These are phyloP conservation scores for Carex cristatella DNA, from an alignment of 176 grass and related monocot genomes.

Conservation along the genomic window DNA sequence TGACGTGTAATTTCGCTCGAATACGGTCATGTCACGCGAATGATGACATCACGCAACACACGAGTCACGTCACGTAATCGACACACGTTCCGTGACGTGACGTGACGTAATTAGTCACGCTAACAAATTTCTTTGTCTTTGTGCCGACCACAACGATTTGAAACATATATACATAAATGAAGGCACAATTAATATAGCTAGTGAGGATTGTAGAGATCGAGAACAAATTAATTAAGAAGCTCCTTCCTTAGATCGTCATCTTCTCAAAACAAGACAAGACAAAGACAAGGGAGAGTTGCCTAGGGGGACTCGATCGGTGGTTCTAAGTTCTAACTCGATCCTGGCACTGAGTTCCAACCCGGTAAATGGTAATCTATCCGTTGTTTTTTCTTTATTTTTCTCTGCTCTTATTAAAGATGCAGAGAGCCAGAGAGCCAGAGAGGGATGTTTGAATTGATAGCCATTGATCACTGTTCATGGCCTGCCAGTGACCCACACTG, in stretches of 20 bases:
- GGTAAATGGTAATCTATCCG: neutral
- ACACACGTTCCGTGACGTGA: too few species aligned
- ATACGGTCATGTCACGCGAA: too few species aligned
- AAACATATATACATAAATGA: neutral
- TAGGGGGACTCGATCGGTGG: neutral
- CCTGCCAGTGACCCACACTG: slow-evolving; percentile 21
- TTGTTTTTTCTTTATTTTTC: neutral
- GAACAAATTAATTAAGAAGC: neutral
- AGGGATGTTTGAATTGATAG: slow-evolving; percentile 31
- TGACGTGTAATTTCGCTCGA: too few species aligned
- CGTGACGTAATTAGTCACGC: too few species aligned
- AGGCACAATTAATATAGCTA: neutral
- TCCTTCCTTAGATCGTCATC: neutral
- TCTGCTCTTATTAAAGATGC: slow-evolving; percentile 11
- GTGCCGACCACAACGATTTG: neutral
- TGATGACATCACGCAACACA: too few species aligned
- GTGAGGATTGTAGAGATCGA: neutral
- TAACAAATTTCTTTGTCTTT: too few species aligned
- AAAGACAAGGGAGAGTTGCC: neutral
- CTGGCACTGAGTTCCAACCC: slow-evolving; percentile 22
- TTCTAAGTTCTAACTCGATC: neutral
- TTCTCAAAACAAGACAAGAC: slow-evolving; percentile 5
- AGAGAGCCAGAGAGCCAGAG: neutral
- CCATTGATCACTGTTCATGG: slow-evolving; percentile 26
- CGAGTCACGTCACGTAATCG: too few species aligned